phyloP scores from a whole-genome alignment of 352 stramenopile genomes.

The Pythium folliculosum region DNA sequence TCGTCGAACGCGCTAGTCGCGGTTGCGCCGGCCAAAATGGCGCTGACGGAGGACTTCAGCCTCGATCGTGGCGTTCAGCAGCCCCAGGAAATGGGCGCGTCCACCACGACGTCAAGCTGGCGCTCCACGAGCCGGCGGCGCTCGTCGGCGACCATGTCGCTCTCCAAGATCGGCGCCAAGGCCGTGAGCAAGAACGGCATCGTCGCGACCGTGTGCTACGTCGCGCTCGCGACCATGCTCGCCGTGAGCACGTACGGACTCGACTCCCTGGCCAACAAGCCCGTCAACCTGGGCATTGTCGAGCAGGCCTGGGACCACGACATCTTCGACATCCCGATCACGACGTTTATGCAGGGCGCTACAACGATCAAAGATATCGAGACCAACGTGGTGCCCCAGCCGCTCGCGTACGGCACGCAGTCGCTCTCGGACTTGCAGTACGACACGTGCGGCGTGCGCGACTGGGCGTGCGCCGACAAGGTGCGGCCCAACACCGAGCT shows the following conservation, averaged over 20 bases:
- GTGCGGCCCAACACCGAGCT: constrained; percentile 25
- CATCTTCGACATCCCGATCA: constrained; percentile 26
- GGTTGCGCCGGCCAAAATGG: neutral
- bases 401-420: constrained; percentile 16
- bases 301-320: constrained; percentile 24
- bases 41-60: too few species aligned
- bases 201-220: constrained; percentile 18
- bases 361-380: constrained; percentile 1
- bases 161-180: constrained; percentile 7
- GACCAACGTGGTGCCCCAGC: neutral
- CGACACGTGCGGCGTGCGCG: constrained; percentile 21
- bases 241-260: constrained; percentile 26
- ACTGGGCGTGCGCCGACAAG: constrained; percentile 21
- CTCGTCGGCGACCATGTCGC: neutral
- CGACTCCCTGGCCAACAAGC: constrained; percentile 22
- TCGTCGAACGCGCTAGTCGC: neutral
- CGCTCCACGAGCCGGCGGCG: neutral
- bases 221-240: constrained; percentile 21
- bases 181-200: constrained; percentile 19
- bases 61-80: too few species aligned
- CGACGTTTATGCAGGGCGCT: constrained; percentile 23
- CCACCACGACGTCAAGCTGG: neutral
- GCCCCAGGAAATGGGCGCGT: too few species aligned
- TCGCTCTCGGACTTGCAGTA: constrained; percentile 29
- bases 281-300: constrained; percentile 23